Evolutionary conservation across 1,284 basidiomycete species (phyloP).

Genomic region (Naganishia sp.): DNA sequence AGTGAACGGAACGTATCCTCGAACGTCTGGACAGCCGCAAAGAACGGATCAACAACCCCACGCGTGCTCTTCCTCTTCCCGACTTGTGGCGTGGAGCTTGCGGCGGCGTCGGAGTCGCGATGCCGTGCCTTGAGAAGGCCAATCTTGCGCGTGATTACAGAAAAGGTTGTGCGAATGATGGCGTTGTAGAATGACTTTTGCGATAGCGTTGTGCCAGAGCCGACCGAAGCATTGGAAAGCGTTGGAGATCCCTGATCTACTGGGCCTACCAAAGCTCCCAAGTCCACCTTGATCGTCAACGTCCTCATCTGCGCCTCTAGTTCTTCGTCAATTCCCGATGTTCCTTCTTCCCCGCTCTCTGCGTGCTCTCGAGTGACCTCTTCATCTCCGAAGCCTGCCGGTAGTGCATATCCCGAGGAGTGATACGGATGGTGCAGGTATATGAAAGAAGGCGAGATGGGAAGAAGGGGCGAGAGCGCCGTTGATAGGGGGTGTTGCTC

Average conservation of each 20-base stretch:
- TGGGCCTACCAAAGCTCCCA: neutral
- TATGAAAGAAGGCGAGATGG: constrained; percentile 66
- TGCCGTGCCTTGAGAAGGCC: neutral
- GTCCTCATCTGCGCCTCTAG: neutral
- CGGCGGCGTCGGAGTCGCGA: neutral
- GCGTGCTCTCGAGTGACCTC: neutral
- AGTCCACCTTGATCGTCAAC: constrained; percentile 1
- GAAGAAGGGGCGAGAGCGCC: constrained; percentile 59
- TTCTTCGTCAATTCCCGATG: neutral
- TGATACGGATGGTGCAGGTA: constrained; percentile 66
- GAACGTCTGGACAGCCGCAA: constrained; percentile 2
- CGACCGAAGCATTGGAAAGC: neutral
- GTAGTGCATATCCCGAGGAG: constrained; percentile 47
- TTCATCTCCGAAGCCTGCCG: neutral
- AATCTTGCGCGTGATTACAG: neutral
- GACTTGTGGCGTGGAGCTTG: neutral
- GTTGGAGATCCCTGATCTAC: neutral
- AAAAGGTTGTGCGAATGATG: constrained; percentile 2
- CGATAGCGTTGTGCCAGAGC: neutral
- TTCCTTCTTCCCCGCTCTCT: neutral
- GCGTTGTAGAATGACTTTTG: constrained; percentile 25
- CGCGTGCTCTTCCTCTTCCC: constrained; percentile 1
- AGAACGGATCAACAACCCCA: neutral
- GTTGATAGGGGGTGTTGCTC: constrained; percentile 30
- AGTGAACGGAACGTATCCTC: neutral